Conservation (phyloP, 208 protist genomes). For the Trypanosoma mega region DNA sequence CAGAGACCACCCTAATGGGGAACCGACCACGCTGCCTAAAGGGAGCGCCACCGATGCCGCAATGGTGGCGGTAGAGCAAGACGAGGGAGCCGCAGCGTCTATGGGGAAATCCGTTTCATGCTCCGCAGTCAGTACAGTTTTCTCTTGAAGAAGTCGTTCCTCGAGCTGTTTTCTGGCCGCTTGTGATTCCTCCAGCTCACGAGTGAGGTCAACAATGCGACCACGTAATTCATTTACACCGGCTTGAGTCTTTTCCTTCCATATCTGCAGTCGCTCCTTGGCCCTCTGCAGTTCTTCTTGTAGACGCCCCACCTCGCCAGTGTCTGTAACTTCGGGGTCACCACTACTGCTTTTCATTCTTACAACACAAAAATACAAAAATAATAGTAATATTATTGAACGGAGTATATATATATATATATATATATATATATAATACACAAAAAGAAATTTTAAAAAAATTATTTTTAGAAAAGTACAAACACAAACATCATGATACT, state of each 20-base stretch:
- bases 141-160: neutral
- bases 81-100: neutral
- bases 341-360: constrained; percentile 12
- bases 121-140: constrained; percentile 4
- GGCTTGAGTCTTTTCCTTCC: constrained; percentile 75
- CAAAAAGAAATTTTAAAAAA: neutral
- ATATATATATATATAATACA: neutral
- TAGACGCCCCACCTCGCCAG: constrained; percentile 31
- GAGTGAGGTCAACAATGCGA: constrained; percentile 58
- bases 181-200: constrained; percentile 29
- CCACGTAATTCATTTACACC: constrained; percentile 71
- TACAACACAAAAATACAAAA: constrained; percentile 1
- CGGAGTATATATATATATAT: neutral
- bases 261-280: constrained; percentile 56
- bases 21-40: too few relatives aligned
- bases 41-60: too few relatives aligned
- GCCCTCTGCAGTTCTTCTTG: constrained; percentile 49
- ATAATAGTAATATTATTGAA: constrained; percentile 9
- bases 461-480: constrained; percentile 7
- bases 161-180: neutral
- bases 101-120: neutral
- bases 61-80: too few relatives aligned
- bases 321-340: neutral
- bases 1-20: too few relatives aligned
- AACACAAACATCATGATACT: too few relatives aligned